Evolutionary conservation across 441 rosid species (phyloP), one percentile per base, ranked within the genome.

Genomic region (Jatropha multifida): DNA sequence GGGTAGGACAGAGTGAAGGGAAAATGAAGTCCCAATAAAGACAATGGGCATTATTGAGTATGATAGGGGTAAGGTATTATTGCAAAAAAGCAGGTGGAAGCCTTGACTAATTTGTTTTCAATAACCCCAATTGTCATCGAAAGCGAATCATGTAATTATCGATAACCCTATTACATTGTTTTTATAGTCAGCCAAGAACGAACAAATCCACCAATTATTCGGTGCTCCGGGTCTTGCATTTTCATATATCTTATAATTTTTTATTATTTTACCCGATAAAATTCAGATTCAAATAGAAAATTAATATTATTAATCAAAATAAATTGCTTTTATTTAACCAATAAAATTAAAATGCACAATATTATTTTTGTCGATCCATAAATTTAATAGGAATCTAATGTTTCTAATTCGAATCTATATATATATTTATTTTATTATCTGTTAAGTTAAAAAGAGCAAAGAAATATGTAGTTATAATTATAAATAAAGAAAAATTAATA

Each of bases 11-110:
- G 60, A 32, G 5, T 4, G 4, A 7, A 66, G 18, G 10, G 10
- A 1, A 54, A 2, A 20, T 1, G 38, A 40, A 8, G 59, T 58
- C 74, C 8, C 9, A 8, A 63, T 41, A 42, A 26, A 27, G 18
- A 51, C 38, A 56, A 10, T 74, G 41, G 77, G 55, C 67, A 78
- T 65, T 32, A 23, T 82, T 82, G 81, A 74, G 74, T 23, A 8
- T 42, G 4, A 42, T 42, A 8, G 46, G 46, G 46, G 4, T 0
- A 42, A 42, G 46, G 46, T 42, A 42, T 0, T 0, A 27, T 56
- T 15, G 62, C 37, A 60, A 14, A 23, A 27, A 42, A 4, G 3
- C 23, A 14, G 58, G 37, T 59, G 7, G 49, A 62, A 65, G 27
- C 32, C 32, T 23, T 72, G 74, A 72, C 52, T 0, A 65, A 18